Percentiles rank a stretch among this genome's conserved stretches.
These are phyloP conservation scores for Amanita molliuscula DNA, from an alignment of 768 basidiomycete genomes.

Conservation along the genomic window DNA sequence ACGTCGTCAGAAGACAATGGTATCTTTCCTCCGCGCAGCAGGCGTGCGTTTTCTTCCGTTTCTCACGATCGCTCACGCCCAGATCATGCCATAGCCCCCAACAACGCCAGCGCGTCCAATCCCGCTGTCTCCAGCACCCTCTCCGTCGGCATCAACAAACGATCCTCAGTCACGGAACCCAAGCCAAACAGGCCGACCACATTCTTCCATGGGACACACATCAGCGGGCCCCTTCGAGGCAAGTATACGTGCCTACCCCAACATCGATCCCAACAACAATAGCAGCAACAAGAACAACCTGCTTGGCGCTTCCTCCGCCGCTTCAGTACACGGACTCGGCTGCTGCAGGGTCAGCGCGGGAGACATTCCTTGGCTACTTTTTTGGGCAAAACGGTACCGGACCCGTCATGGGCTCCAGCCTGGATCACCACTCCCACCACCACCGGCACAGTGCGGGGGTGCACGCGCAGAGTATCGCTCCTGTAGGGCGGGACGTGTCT, in stretches of 20 bases:
- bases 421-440: conserved; percentile 21
- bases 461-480: conserved; percentile 22
- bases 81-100: conserved; percentile 15
- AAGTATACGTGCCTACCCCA: background rate
- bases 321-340: conserved; percentile 20
- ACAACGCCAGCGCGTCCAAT: conserved; percentile 19
- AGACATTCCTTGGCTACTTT: conserved; percentile 95
- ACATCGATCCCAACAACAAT: background rate
- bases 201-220: conserved; percentile 16
- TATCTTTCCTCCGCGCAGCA: conserved; percentile 35
- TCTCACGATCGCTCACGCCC: conserved; percentile 63
- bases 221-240: background rate
- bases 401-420: conserved; percentile 47
- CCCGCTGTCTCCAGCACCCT: conserved; percentile 9
- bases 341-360: conserved; percentile 50
- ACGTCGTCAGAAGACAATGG: conserved; percentile 53
- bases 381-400: conserved; percentile 88
- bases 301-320: conserved; percentile 3
- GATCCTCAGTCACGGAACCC: conserved; percentile 14
- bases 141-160: conserved; percentile 16
- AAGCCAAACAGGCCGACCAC: conserved; percentile 15
- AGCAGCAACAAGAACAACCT: background rate
- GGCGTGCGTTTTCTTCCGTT: conserved; percentile 70
- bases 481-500: conserved; percentile 58
- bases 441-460: conserved; percentile 10